These are phyloP conservation scores for Eucalyptus leucophloia DNA, from an alignment of 345 rosid species.

Conservation along the genomic window DNA sequence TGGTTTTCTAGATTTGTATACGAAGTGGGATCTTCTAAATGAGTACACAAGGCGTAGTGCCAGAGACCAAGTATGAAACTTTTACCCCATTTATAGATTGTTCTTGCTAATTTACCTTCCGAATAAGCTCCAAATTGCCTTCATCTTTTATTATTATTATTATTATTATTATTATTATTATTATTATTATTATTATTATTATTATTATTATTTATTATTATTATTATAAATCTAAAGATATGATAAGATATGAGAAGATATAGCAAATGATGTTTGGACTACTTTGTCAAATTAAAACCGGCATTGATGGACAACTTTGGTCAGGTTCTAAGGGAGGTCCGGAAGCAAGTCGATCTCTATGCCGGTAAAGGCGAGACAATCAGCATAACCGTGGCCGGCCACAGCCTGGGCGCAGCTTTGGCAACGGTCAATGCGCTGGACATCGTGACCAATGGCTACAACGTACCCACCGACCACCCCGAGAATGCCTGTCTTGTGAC, in stretches of 20 bases:
- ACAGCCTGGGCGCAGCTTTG: too few species aligned
- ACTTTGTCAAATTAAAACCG: not conserved
- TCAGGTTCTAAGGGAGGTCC: conserved; percentile 24
- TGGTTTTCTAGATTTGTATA: conserved; percentile 62
- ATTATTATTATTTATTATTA: too few species aligned
- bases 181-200: too few species aligned
- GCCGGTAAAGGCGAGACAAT: too few species aligned
- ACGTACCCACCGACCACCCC: too few species aligned
- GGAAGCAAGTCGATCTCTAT: conserved; percentile 33
- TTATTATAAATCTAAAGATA: too few species aligned
- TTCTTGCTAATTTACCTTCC: not conserved
- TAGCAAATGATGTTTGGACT: not conserved
- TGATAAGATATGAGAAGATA: not conserved
- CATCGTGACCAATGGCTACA: too few species aligned
- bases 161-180: too few species aligned
- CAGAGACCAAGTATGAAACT: conserved; percentile 39
- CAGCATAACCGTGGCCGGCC: too few species aligned
- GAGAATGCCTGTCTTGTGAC: too few species aligned
- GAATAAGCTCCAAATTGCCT: not conserved
- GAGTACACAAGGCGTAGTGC: conserved; percentile 1
- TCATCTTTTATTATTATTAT: not conserved
- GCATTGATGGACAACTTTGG: not conserved
- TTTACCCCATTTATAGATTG: not conserved
- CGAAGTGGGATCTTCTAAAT: conserved; percentile 8
- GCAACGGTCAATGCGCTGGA: too few species aligned